Evolutionary conservation across 1,139 yeast genomes (phyloP).

Genomic region (Hyphopichia wangnamkhiaoensis): DNA sequence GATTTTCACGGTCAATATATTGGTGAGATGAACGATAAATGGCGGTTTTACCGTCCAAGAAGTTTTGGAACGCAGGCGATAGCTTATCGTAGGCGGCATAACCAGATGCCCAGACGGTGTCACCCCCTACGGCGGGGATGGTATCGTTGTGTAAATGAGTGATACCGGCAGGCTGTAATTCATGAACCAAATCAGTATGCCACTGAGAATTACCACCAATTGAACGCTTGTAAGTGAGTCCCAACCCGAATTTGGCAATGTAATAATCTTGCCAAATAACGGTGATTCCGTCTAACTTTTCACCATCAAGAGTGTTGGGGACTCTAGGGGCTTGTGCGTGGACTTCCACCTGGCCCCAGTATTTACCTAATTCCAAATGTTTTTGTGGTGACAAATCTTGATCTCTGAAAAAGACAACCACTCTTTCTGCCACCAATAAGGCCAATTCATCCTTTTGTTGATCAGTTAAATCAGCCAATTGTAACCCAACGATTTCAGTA

Average conservation of each 20-base stretch:
- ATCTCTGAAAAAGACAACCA: slow-evolving; percentile 44
- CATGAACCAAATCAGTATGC: slow-evolving; percentile 42
- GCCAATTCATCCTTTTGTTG: slow-evolving; percentile 55
- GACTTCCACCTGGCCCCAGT: slow-evolving; percentile 46
- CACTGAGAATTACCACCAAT: slow-evolving; percentile 35
- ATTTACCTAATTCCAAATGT: slow-evolving; percentile 46
- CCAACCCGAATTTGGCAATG: slow-evolving; percentile 22
- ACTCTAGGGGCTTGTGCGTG: slow-evolving; percentile 42
- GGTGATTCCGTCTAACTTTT: slow-evolving; percentile 44
- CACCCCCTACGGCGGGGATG: slow-evolving; percentile 38
- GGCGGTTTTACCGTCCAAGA: slow-evolving; percentile 40
- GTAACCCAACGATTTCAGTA: slow-evolving; percentile 58
- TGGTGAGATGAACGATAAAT: slow-evolving; percentile 35
- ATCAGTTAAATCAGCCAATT: slow-evolving; percentile 47
- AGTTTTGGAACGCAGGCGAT: slow-evolving; percentile 36
- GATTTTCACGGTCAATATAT: slow-evolving; percentile 33
- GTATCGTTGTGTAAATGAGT: slow-evolving; percentile 40
- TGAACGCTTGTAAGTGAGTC: slow-evolving; percentile 30
- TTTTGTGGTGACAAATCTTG: slow-evolving; percentile 45
- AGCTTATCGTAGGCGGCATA: slow-evolving; percentile 41
- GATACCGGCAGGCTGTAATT: slow-evolving; percentile 39
- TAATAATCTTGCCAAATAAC: slow-evolving; percentile 59
- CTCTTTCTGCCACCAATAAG: slow-evolving; percentile 43
- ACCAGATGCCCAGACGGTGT: slow-evolving; percentile 38
- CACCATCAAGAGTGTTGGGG: slow-evolving; percentile 31